Percentiles rank a stretch among this genome's conserved stretches.
These are phyloP conservation scores for Globisporangium nodosum DNA, from an alignment of 352 stramenopile species.

Conservation along the genomic window DNA sequence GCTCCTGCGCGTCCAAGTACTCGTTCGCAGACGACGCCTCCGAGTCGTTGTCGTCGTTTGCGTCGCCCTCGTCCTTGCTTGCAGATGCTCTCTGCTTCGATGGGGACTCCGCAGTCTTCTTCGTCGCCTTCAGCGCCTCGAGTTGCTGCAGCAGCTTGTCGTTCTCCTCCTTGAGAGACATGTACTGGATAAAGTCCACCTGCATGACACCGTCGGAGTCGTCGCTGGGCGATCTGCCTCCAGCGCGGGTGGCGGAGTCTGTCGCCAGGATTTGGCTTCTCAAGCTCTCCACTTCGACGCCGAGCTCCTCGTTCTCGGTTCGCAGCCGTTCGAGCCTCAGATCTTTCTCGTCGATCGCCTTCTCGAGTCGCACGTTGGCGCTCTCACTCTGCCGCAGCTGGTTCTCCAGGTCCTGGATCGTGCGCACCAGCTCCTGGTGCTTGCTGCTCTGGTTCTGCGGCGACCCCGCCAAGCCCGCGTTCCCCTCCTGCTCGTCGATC, in stretches of 20 bases:
- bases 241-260: not conserved
- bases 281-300: conserved; percentile 15
- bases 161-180: conserved; percentile 46
- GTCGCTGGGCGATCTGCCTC: not conserved
- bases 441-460: conserved; percentile 10
- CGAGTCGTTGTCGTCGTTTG: conserved; percentile 15
- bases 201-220: conserved; percentile 32
- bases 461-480: conserved; percentile 3
- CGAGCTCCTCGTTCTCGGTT: conserved; percentile 28
- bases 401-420: conserved; percentile 43
- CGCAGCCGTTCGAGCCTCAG: conserved; percentile 35
- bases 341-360: conserved; percentile 40
- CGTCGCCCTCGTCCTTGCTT: conserved; percentile 18
- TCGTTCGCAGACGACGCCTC: conserved; percentile 52
- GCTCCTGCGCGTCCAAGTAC: conserved; percentile 51
- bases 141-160: conserved; percentile 42
- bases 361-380: conserved; percentile 53
- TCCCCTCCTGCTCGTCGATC: conserved; percentile 5
- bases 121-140: conserved; percentile 18
- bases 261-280: conserved; percentile 5
- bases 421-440: conserved; percentile 35
- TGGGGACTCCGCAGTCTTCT: not conserved
- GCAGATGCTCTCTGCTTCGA: conserved; percentile 6
- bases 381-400: conserved; percentile 48
- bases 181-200: conserved; percentile 49